phyloP scores from a whole-genome alignment of 2,329 filamentous ascomycete genomes.

The Allantophomopsis cytisporea region DNA sequence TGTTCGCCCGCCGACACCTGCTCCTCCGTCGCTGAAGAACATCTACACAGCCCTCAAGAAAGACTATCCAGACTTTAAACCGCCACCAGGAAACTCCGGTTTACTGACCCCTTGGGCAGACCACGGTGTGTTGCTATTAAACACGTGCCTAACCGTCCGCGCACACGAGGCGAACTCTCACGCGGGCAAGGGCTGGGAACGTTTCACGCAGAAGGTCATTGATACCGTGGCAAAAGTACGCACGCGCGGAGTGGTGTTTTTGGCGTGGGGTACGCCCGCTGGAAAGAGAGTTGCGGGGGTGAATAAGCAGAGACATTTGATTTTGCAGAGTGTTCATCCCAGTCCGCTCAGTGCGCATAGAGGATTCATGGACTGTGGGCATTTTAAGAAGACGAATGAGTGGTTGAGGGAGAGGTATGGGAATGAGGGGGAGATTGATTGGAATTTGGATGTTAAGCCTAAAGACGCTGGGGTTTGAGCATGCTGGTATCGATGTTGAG shows the following conservation, averaged over 20 bases:
- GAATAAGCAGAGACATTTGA: conserved; percentile 60
- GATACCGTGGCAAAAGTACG: conserved; percentile 71
- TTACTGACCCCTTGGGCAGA: conserved; percentile 90
- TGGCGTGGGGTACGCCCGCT: conserved; percentile 86
- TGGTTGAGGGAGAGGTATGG: conserved; percentile 78
- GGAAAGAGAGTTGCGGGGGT: conserved; percentile 66
- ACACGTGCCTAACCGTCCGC: conserved; percentile 88
- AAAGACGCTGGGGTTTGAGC: conserved; percentile 4
- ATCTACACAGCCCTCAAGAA: conserved; percentile 83
- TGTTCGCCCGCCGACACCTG: conserved; percentile 74
- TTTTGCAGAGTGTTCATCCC: conserved; percentile 80
- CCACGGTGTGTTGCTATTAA: conserved; percentile 81
- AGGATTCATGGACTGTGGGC: conserved; percentile 74
- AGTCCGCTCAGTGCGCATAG: conserved; percentile 76
- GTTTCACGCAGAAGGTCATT: conserved; percentile 82
- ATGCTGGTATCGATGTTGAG: neutral
- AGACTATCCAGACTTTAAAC: conserved; percentile 70
- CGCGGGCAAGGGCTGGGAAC: conserved; percentile 79
- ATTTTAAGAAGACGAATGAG: conserved; percentile 71
- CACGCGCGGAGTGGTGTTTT: conserved; percentile 74
- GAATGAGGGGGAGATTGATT: conserved; percentile 68
- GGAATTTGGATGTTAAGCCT: conserved; percentile 39
- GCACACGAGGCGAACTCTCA: conserved; percentile 82
- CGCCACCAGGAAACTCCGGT: conserved; percentile 66
- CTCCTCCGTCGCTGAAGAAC: conserved; percentile 83